Base-by-base conservation (phyloP, 495 filamentous ascomycete species). In the Neohortaea acidophila region DNA sequence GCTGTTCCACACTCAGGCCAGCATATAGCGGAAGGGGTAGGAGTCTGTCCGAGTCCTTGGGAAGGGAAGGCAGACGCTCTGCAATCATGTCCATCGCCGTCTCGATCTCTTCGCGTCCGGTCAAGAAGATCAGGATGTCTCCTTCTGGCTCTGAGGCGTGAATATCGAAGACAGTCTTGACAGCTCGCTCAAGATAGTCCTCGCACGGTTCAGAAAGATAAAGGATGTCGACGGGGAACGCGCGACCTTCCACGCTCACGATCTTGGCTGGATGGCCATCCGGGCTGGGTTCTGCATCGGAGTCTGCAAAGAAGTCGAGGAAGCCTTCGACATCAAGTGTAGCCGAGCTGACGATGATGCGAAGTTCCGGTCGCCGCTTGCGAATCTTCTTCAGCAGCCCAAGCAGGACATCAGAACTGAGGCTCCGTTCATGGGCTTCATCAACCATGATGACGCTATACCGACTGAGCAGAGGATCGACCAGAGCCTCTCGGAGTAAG, bases 391-490 rank as follows among this genome's bases (percentile, higher is more conserved):
- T 96, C 27, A 99, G 54, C n/a, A 94, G 64, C 0, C 89, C 86
- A 25, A 99, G 72, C 4, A 99, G 69, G 25, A 99, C 73, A 51
- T 99, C 89, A 5, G 86, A 86, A 59, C 86, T 92, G 39, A 99
- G 68, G 43, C 84, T 92, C 37, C 91, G 73, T 58, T 99, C 89
- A 59, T 99, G 89, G 20, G 91, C 91, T 56, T 99, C 89, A 53
- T 99, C 89, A 17, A 99, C 79, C 87, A 96, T 99, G 51, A 99
- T 83, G 23, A 96, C 81, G 5, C 84, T 92, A 56, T 99, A 99
- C 4, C 85, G 73, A 21, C 82, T 89, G 13, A 99, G 62, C 11
- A 94, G 65, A 41, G 89, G 89, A 58, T 96, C 91, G 14, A 92
- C 82, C 10, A 99, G 66, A 14, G 84, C 85, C 61, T 99, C 91